Percentiles rank a stretch among this genome's conserved stretches.
These are phyloP conservation scores for Cutaneotrichosporon dermatis DNA, from an alignment of 1,284 basidiomycete genomes.

Conservation along the genomic window DNA sequence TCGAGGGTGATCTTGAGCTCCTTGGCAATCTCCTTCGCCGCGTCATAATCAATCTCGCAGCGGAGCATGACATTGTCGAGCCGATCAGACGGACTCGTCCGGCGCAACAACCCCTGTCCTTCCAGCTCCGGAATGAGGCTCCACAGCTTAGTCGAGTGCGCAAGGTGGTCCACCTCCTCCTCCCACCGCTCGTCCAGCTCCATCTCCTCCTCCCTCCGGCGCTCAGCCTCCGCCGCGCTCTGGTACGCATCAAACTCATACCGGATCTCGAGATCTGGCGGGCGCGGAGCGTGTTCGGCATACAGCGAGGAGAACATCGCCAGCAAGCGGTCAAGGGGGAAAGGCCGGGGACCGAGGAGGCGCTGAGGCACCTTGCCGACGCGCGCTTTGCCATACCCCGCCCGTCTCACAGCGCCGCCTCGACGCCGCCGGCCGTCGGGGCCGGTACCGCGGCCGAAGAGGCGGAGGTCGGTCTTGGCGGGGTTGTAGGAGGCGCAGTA, in stretches of 20 bases:
- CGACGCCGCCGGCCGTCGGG: slow-evolving; percentile 63
- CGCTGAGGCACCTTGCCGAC: slow-evolving; percentile 59
- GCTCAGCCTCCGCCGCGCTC: slow-evolving; percentile 42
- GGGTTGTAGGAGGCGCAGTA: slow-evolving; percentile 87
- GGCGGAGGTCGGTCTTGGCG: slow-evolving; percentile 67
- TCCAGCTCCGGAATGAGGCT: slow-evolving; percentile 67
- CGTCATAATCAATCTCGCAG: slow-evolving; percentile 67
- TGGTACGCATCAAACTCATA: slow-evolving; percentile 29
- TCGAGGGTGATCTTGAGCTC: slow-evolving; percentile 62
- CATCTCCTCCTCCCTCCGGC: slow-evolving; percentile 64
- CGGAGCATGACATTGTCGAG: slow-evolving; percentile 67
- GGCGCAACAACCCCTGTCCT: slow-evolving; percentile 62
- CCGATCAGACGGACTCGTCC: slow-evolving; percentile 56
- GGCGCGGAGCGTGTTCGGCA: slow-evolving; percentile 65
- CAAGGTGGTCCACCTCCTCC: slow-evolving; percentile 38
- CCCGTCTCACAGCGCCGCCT: slow-evolving; percentile 50
- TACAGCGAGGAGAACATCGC: slow-evolving; percentile 77
- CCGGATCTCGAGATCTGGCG: slow-evolving; percentile 36
- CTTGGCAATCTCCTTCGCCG: slow-evolving; percentile 59
- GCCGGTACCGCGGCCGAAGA: slow-evolving; percentile 65
- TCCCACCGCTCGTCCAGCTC: slow-evolving; percentile 52
- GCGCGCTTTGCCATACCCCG: slow-evolving; percentile 41
- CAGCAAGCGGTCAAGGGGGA: slow-evolving; percentile 74
- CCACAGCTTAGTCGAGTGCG: slow-evolving; percentile 41
- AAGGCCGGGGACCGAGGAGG: slow-evolving; percentile 72